These are phyloP conservation scores for Chrysoporthe deuterocubensis DNA, from an alignment of 2,329 filamentous ascomycete species.

Conservation along the genomic window DNA sequence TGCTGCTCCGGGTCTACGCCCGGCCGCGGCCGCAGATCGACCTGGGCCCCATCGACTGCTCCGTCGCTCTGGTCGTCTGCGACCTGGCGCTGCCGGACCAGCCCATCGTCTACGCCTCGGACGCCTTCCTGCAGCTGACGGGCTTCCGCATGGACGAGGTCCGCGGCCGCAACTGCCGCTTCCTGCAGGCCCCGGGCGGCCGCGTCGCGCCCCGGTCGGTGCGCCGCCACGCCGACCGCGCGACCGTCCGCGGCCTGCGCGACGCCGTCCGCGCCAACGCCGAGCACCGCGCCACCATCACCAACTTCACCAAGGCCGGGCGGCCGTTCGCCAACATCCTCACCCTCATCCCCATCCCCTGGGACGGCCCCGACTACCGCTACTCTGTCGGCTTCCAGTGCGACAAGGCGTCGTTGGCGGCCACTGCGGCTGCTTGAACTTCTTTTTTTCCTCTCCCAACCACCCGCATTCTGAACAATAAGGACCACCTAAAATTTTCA, in stretches of 20 bases:
- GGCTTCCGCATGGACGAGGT: slow-evolving; percentile 78
- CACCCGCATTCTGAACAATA: neutral
- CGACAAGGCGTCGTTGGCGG: slow-evolving; percentile 40
- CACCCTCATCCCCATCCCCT: slow-evolving; percentile 80
- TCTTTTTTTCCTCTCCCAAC: neutral
- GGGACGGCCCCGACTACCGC: slow-evolving; percentile 66
- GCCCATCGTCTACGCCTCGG: slow-evolving; percentile 84
- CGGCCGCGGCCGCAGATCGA: slow-evolving; percentile 76
- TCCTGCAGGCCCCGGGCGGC: slow-evolving; percentile 77
- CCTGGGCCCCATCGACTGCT: slow-evolving; percentile 81
- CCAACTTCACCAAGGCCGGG: slow-evolving; percentile 83
- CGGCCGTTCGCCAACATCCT: slow-evolving; percentile 80
- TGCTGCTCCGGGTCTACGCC: slow-evolving; percentile 67
- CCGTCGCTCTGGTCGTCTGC: slow-evolving; percentile 82
- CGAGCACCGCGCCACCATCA: slow-evolving; percentile 59
- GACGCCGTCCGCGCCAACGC: slow-evolving; percentile 47
- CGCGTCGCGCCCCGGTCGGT: slow-evolving; percentile 62
- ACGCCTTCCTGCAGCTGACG: slow-evolving; percentile 77
- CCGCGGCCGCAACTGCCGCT: slow-evolving; percentile 80
- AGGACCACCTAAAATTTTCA: neutral
- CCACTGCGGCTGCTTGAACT: neutral
- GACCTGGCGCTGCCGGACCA: slow-evolving; percentile 74
- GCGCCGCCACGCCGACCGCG: slow-evolving; percentile 69
- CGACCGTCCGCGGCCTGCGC: slow-evolving; percentile 61
- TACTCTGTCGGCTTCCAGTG: slow-evolving; percentile 85